Base-by-base conservation (phyloP, 495 filamentous ascomycete species). In the Penicillium taxi region DNA sequence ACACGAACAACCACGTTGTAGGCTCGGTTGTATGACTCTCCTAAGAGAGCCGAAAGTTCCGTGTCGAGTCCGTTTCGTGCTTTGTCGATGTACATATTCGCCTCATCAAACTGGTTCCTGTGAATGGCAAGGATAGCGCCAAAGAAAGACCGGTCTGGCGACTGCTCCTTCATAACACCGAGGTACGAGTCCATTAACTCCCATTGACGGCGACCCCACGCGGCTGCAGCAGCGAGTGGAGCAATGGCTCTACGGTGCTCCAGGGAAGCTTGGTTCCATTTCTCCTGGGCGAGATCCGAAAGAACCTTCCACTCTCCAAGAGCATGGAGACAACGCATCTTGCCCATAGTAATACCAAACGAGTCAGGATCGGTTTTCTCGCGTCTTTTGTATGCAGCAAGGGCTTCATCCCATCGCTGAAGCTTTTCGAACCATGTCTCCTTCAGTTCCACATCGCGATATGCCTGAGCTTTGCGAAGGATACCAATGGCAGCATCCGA, bases 351-450 rank as follows among this genome's bases (percentile, higher is more conserved):
- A 22, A 96, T 80, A 36, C 96, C 89, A 43, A 96, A 82, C 0
- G 82, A 84, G 5, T 74, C 66, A 2, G 78, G 74, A 31, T 94
- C 84, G 6, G 80, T 74, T 37, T 58, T 65, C 45, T 86, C 81
- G 12, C 86, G 80, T 41, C 84, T 78, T 43, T 86, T 80, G 47
- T 96, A 98, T 25, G 88, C 89, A 34, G 78, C 75, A 42, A 98
- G 70, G n/a, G 91, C 91, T 59, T 98, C 91, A 47, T 98, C 91
- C 93, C 93, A 98, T 33, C 91, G 83, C 52, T 95, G 84, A 16
- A 98, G 70, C 56, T 96, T 98, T 66, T 96, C 91, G 45, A 94
- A 98, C 91, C 91, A 98, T 2, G 86, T 94, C 62, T 98, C 91
- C 33, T 91, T 84, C 16, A 98, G 70, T 41, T 96, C 90, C 15